Evolutionary conservation across 352 stramenopile genomes (phyloP).

Genomic region (Chrysophaeum taylorii): DNA sequence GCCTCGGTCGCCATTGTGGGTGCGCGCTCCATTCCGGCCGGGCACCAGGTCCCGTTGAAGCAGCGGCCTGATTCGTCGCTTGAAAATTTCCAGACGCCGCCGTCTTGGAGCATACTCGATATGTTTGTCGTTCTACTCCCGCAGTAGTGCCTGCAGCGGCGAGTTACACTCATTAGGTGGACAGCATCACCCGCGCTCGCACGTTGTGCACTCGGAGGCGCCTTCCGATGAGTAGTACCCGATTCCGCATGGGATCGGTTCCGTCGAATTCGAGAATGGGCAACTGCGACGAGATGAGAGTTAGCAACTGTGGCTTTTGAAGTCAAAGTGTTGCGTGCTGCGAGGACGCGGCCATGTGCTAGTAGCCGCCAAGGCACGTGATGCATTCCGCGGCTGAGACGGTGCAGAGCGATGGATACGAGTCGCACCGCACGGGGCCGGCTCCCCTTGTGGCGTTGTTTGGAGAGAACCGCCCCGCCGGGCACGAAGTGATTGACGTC

Average conservation of each 20-base stretch:
- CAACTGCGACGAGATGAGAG: no score
- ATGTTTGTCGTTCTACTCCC: conserved; percentile 32
- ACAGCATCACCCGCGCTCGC: conserved; percentile 21
- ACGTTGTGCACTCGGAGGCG: conserved; percentile 19
- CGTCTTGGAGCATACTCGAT: conserved; percentile 46
- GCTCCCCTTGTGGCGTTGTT: conserved; percentile 44
- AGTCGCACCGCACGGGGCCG: conserved; percentile 43
- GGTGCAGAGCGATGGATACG: conserved; percentile 16
- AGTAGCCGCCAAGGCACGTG: conserved; percentile 64
- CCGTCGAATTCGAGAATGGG: no score
- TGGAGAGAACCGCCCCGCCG: conserved; percentile 47
- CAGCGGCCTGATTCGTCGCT: conserved; percentile 56
- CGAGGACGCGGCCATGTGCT: conserved; percentile 49
- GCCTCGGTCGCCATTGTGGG: conserved; percentile 55
- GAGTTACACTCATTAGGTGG: no score
- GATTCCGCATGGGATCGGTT: conserved; percentile 33
- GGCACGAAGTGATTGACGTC: conserved; percentile 41
- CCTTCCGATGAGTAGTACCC: conserved; percentile 38
- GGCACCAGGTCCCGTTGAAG: conserved; percentile 72
- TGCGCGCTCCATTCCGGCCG: conserved; percentile 50
- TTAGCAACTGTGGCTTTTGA: no score
- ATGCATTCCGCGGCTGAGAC: conserved; percentile 35
- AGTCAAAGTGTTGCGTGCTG: no score
- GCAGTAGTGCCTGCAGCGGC: no score
- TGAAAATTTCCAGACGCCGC: conserved; percentile 47